Conservation (phyloP, 2,329 filamentous ascomycete species). For the Diplocarpon mali region DNA sequence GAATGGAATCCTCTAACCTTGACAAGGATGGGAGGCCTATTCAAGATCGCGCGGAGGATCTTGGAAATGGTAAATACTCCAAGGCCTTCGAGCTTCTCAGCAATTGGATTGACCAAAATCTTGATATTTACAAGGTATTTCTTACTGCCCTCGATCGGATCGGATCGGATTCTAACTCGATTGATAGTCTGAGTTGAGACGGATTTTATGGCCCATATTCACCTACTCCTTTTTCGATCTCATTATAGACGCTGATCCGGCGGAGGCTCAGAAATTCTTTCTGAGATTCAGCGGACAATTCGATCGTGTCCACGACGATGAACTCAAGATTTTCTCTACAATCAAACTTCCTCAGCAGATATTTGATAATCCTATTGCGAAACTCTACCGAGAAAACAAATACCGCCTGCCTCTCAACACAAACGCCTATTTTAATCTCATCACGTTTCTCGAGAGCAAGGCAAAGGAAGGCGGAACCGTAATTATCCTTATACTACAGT, state of each 20-base stretch:
- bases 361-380: conserved; percentile 63
- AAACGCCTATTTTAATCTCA: conserved; percentile 69
- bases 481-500: conserved; percentile 61
- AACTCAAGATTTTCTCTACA: conserved; percentile 63
- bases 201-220: conserved; percentile 86
- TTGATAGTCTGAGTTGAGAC: conserved; percentile 69
- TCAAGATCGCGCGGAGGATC: conserved; percentile 51
- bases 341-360: conserved; percentile 71
- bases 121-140: conserved; percentile 82
- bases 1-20: conserved; percentile 77
- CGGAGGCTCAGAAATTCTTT: conserved; percentile 66
- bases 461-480: conserved; percentile 68
- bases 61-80: conserved; percentile 65
- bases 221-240: conserved; percentile 86
- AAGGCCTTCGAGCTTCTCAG: conserved; percentile 64
- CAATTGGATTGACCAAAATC: conserved; percentile 79
- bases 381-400: conserved; percentile 74
- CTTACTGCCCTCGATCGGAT: not conserved
- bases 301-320: conserved; percentile 66
- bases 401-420: conserved; percentile 86
- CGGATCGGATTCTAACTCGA: conserved; percentile 12
- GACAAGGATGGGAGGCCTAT: conserved; percentile 73
- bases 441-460: conserved; percentile 84
- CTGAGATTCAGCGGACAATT: conserved; percentile 57
- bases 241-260: conserved; percentile 57